These are phyloP conservation scores for Leccinum broughii DNA, from an alignment of 768 basidiomycete genomes.

Conservation along the genomic window DNA sequence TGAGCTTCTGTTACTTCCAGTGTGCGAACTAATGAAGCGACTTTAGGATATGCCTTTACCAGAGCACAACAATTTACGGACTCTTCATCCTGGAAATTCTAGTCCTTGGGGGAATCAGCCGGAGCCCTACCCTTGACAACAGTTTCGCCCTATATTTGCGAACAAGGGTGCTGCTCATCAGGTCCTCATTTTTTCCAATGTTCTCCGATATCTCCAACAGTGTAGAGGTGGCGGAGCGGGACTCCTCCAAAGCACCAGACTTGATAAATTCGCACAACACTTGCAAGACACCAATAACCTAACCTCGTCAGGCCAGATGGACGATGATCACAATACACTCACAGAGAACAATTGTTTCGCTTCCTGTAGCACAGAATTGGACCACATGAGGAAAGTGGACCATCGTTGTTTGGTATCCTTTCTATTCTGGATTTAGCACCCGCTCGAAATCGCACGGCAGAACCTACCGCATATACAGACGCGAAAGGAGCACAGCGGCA, in stretches of 20 bases:
- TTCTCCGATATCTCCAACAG: slow-evolving; percentile 47
- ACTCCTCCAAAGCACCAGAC: slow-evolving; percentile 54
- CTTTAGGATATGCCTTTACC: slow-evolving; percentile 24
- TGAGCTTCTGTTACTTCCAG: slow-evolving; percentile 20
- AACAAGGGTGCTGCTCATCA: slow-evolving; percentile 61
- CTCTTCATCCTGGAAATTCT: slow-evolving; percentile 43
- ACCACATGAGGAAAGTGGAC: slow-evolving; percentile 52
- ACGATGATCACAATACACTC: slow-evolving; percentile 15
- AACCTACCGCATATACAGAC: slow-evolving; percentile 75
- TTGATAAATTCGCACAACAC: slow-evolving; percentile 72
- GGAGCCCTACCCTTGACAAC: slow-evolving; percentile 60
- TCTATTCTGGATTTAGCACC: slow-evolving; percentile 36
- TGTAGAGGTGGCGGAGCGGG: slow-evolving; percentile 42
- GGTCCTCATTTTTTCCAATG: slow-evolving; percentile 41
- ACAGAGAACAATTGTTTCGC: slow-evolving; percentile 54
- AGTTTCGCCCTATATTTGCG: slow-evolving; percentile 72
- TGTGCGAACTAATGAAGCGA: slow-evolving; percentile 21
- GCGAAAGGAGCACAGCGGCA: slow-evolving; percentile 77
- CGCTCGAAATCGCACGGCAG: not conserved
- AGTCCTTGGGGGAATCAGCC: slow-evolving; percentile 54
- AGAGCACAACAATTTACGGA: slow-evolving; percentile 30
- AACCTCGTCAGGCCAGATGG: slow-evolving; percentile 5
- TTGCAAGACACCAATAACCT: slow-evolving; percentile 71
- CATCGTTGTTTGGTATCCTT: slow-evolving; percentile 58
- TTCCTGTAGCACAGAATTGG: slow-evolving; percentile 38